Conservation (phyloP, 352 stramenopile genomes). For the Lagenidium giganteum region DNA sequence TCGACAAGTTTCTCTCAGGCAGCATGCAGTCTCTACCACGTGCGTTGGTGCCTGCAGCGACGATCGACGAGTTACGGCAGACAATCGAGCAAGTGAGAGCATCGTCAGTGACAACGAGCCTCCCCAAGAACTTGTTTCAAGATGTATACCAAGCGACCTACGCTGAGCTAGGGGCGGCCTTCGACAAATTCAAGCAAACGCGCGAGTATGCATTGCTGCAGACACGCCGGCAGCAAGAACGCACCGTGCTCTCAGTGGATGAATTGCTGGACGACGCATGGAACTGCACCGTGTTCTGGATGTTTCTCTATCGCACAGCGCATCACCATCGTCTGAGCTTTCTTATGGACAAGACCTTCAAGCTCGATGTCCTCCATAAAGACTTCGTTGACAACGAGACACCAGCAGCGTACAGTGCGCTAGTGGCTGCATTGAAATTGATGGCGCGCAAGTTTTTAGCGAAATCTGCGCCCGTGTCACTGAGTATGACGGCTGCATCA, state of each 20-base stretch:
- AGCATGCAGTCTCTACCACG: too few relatives aligned
- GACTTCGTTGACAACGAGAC: too few relatives aligned
- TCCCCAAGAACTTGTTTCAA: slow-evolving; percentile 25
- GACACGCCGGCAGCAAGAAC: slow-evolving; percentile 9
- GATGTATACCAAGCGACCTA: slow-evolving; percentile 22
- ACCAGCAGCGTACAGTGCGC: not conserved
- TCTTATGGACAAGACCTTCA: slow-evolving; percentile 49
- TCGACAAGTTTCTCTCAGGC: slow-evolving; percentile 28
- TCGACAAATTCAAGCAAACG: slow-evolving; percentile 27
- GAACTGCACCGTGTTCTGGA: slow-evolving; percentile 69
- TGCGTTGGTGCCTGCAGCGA: too few relatives aligned
- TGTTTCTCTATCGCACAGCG: slow-evolving; percentile 47
- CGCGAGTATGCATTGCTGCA: slow-evolving; percentile 23
- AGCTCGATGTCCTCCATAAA: slow-evolving; percentile 17
- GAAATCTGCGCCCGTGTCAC: slow-evolving; percentile 10
- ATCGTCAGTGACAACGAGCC: not conserved
- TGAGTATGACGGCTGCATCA: slow-evolving; percentile 16
- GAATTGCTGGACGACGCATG: slow-evolving; percentile 60
- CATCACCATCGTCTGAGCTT: slow-evolving; percentile 56
- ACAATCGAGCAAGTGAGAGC: too few relatives aligned
- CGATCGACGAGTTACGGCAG: too few relatives aligned
- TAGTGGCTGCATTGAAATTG: slow-evolving; percentile 16
- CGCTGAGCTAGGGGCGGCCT: slow-evolving; percentile 18
- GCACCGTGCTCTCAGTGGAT: slow-evolving; percentile 34
- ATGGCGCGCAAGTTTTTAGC: slow-evolving; percentile 23